Evolutionary conservation across 192 early-diverging fungal species (phyloP), one percentile per base, ranked within the genome.

Genomic region (Coemansia sp.): DNA sequence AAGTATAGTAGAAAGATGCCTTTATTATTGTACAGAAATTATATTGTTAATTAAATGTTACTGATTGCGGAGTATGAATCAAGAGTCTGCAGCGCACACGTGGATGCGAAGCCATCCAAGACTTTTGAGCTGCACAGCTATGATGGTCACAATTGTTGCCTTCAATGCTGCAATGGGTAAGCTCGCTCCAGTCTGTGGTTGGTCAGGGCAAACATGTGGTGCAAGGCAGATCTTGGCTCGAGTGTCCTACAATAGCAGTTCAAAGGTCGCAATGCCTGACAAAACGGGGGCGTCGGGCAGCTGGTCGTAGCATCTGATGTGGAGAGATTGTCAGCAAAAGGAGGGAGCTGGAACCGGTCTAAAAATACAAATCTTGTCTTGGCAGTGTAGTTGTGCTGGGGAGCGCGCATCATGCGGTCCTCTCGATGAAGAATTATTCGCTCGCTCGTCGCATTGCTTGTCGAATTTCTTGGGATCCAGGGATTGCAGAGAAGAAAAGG

Each of bases 41-140:
- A 53, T 53, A 4, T 22, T 53, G 17, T 29, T 55, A 21, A 52
- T 52, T 52, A 23, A 17, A 52, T 55, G 53, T 1, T 17, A 54
- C 15, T 43, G 41, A 43, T 43, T 14, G 41, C 23, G 27, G 14
- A 22, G 25, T 24, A 22, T 32, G 10, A 53, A 25, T 22, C 25
- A 14, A 15, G 9, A 27, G 6, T 8, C 14, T 29, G 11, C n/a
- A 53, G 43, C 41, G 69, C 69, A 71, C 70, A 62, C 70, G 35
- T 72, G 70, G 17, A 57, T 72, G 70, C 63, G 52, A 57, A 39
- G 71, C 71, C 57, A 67, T 66, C 65, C 71, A 56, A 67, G 71
- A 67, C 41, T 22, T 24, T 54, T 17, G 17, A 23, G 54, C n/a
- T 12, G 22, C 21, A 15, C 10, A 43, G 41, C 41, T 32, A 24